Base-by-base conservation (phyloP, 1,139 yeast genomes). In the Geotrichum phurueaensis region DNA sequence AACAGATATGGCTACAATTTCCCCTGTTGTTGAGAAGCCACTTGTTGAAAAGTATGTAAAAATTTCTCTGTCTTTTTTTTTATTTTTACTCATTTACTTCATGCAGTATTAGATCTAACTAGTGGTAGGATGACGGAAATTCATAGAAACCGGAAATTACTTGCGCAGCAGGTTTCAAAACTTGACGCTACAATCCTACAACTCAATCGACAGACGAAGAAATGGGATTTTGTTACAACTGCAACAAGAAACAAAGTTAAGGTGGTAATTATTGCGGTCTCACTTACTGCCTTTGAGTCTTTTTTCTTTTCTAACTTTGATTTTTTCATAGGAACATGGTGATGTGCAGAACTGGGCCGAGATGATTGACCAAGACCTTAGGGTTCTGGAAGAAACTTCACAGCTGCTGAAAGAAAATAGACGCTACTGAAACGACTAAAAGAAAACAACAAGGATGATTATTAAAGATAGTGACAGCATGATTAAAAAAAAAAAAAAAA, bases 281-380 rank as follows among this genome's bases (percentile, higher is more conserved):
- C 31, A 7, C 31, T 36, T 36, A 6, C 6, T 36, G 15, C 6
- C 1, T 15, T 13, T 36, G 43, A n/a, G 52, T 27, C 12, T 18
- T 27, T 7, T 20, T 23, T 10, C 36, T 31, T 22, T 9, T 20
- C 9, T 31, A 13, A 33, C 33, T 48, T 13, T 18, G 18, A 23
- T 31, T 10, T 5, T 48, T 23, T 45, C 5, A 13, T 57, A 58
- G 62, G 74, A 73, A 49, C 71, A 76, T 9, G 78, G 78, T 27
- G 70, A 68, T 48, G 70, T 81, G 10, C 85, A 81, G 67, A 70
- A 73, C 53, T 72, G 80, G 70, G 77, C 80, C 1, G 85, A 82
- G 66, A 64, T 75, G 51, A 67, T 81, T 1, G 85, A 82, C 67
- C 81, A 78, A 62, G 79, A 81, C 43, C 66, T 82, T 53, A 71